phyloP scores from a whole-genome alignment of 345 rosid species.

The Syzygium jambos region DNA sequence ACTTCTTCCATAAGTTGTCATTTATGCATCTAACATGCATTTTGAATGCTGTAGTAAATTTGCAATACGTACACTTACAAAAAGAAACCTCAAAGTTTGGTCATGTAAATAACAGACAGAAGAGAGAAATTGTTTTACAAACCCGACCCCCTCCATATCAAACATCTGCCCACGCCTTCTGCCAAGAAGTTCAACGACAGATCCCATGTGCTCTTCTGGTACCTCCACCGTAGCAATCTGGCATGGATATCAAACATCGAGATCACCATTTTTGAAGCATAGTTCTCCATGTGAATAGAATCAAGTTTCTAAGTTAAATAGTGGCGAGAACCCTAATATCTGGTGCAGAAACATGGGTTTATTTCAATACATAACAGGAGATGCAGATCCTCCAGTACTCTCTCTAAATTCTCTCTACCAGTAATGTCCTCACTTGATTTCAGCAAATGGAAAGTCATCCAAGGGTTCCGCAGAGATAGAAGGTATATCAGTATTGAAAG shows the following conservation, averaged over 20 bases:
- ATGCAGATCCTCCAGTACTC: not conserved
- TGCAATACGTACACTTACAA: not conserved
- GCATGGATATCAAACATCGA: slow-evolving; percentile 3
- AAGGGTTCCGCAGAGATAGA: not conserved
- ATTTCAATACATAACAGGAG: not conserved
- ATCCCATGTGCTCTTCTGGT: slow-evolving; percentile 89
- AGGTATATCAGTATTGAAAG: not conserved
- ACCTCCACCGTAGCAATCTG: slow-evolving; percentile 94
- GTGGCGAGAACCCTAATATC: not conserved
- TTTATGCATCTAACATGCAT: not conserved
- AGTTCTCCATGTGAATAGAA: not conserved
- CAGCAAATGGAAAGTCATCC: not conserved
- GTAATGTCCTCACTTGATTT: not conserved
- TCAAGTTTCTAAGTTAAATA: not conserved
- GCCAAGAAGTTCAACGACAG: slow-evolving; percentile 97
- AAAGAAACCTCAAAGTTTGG: not conserved
- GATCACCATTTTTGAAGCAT: not conserved
- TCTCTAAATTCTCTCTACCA: not conserved
- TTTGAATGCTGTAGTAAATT: not conserved
- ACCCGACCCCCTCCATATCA: slow-evolving; percentile 93
- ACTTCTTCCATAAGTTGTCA: not conserved
- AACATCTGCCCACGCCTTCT: slow-evolving; percentile 93
- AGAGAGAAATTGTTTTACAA: slow-evolving; percentile 8
- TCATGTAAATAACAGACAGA: not conserved
- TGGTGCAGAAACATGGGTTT: not conserved